Percentiles rank a stretch among this genome's conserved stretches.
phyloP scores from a whole-genome alignment of 1,284 basidiomycete species.

The Crocinoboletus sp. region DNA sequence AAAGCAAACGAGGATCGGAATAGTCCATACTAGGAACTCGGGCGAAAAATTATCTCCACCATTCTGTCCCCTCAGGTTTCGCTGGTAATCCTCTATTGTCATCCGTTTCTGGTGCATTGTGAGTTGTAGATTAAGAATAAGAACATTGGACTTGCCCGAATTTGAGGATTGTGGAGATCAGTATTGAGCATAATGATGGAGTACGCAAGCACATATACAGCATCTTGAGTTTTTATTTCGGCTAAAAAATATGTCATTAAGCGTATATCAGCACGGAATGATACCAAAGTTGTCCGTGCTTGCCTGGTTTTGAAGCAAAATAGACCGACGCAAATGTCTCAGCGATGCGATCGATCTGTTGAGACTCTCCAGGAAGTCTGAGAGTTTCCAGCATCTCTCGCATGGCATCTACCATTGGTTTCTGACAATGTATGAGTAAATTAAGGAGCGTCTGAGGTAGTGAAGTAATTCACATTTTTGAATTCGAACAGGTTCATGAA shows the following conservation, averaged over 20 bases:
- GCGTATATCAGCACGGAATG: slow-evolving; percentile 3
- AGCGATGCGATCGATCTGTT: slow-evolving; percentile 93
- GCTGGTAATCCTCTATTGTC: slow-evolving; percentile 92
- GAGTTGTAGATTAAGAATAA: slow-evolving; percentile 9
- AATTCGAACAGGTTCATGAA: slow-evolving; percentile 94
- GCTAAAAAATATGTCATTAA: slow-evolving; percentile 41
- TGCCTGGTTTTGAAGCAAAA: slow-evolving; percentile 81
- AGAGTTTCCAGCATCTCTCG: slow-evolving; percentile 93
- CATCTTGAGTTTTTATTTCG: slow-evolving; percentile 90
- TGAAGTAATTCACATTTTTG: slow-evolving; percentile 57
- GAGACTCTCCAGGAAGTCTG: slow-evolving; percentile 92
- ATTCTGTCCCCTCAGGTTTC: slow-evolving; percentile 93
- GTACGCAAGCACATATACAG: slow-evolving; percentile 92
- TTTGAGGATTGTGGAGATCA: slow-evolving; percentile 96
- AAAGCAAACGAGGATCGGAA: slow-evolving; percentile 1
- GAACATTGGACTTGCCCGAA: slow-evolving; percentile 53
- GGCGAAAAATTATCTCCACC: slow-evolving; percentile 79
- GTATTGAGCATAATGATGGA: slow-evolving; percentile 99
- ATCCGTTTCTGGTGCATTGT: slow-evolving; percentile 75
- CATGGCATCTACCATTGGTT: slow-evolving; percentile 93
- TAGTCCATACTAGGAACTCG: slow-evolving; percentile 71
- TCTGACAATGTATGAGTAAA: slow-evolving; percentile 45
- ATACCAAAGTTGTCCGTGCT: slow-evolving; percentile 9
- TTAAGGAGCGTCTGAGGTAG: slow-evolving; percentile 4
- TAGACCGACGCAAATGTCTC: slow-evolving; percentile 93